Percentiles rank a stretch among this genome's conserved stretches.
Evolutionary conservation across 441 rosid species (phyloP).

Genomic region (Populus hybrid): DNA sequence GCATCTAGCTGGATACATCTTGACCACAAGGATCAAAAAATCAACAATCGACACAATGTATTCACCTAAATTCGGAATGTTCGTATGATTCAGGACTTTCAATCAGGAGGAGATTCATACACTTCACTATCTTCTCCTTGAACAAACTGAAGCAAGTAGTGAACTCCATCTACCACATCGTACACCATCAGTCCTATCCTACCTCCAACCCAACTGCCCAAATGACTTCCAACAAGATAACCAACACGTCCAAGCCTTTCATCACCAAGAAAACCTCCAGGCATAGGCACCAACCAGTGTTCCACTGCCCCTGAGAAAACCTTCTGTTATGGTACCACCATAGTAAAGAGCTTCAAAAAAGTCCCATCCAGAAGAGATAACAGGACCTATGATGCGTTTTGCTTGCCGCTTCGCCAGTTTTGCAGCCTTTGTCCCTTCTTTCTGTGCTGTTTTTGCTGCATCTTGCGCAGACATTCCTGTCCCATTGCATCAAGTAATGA

Average conservation of each 20-base stretch:
- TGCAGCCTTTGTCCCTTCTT: conserved; percentile 82
- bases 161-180: conserved; percentile 64
- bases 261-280: conserved; percentile 72
- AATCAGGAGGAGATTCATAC: conserved; percentile 16
- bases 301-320: conserved; percentile 76
- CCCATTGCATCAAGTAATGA: conserved; percentile 57
- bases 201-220: conserved; percentile 97
- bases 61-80: conserved; percentile 20
- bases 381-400: conserved; percentile 84
- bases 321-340: conserved; percentile 84
- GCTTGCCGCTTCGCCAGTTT: conserved; percentile 69
- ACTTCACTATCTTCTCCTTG: conserved; percentile 26
- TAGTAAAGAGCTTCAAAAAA: conserved; percentile 88
- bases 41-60: not conserved
- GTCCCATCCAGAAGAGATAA: conserved; percentile 90
- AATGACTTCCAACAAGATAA: conserved; percentile 79
- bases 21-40: not conserved
- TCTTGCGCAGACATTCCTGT: conserved; percentile 52
- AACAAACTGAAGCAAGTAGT: conserved; percentile 36
- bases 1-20: not conserved
- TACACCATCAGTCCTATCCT: conserved; percentile 85
- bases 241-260: conserved; percentile 77
- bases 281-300: conserved; percentile 74
- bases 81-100: conserved; percentile 13
- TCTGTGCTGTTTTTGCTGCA: conserved; percentile 65